Evolutionary conservation across 768 basidiomycete genomes (phyloP).

Genomic region (Lepiota venenata): DNA sequence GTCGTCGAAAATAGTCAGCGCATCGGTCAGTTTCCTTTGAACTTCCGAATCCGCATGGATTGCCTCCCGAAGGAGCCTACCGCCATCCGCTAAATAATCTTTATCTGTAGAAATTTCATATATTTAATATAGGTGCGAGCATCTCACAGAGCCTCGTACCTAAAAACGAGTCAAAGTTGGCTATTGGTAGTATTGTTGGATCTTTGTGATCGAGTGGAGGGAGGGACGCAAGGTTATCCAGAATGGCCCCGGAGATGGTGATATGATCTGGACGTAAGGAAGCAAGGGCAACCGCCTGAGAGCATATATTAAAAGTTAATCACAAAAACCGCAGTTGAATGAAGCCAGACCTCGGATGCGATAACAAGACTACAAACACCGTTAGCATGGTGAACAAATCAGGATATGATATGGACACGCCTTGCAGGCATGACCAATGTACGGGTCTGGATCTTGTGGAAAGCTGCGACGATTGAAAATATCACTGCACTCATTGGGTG

Average conservation of each 20-base stretch:
- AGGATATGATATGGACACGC: slow-evolving; percentile 18
- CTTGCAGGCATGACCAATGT: slow-evolving; percentile 51
- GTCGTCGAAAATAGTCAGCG: slow-evolving; percentile 39
- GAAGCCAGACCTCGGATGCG: not conserved
- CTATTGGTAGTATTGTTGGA: slow-evolving; percentile 9
- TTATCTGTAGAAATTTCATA: slow-evolving; percentile 6
- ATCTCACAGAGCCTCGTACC: not conserved
- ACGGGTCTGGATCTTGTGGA: slow-evolving; percentile 30
- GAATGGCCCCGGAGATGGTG: slow-evolving; percentile 37
- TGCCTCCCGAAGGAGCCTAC: slow-evolving; percentile 29
- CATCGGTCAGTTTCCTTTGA: slow-evolving; percentile 40
- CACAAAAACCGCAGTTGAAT: not conserved
- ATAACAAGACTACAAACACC: not conserved
- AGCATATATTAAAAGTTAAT: not conserved
- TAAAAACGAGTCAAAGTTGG: not conserved
- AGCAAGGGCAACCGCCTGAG: slow-evolving; percentile 38
- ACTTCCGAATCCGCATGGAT: slow-evolving; percentile 34
- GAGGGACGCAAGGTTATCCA: slow-evolving; percentile 32
- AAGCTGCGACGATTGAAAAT: slow-evolving; percentile 32
- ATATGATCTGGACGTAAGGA: slow-evolving; percentile 39
- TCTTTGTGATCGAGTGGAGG: slow-evolving; percentile 17
- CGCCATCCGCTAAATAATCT: slow-evolving; percentile 34
- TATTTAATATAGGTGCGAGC: not conserved
- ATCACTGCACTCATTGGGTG: slow-evolving; percentile 42
- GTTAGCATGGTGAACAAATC: not conserved